Percentiles rank a stretch among this genome's conserved stretches.
Evolutionary conservation across 441 rosid species (phyloP).

Genomic region (Gossypium davidsonii): DNA sequence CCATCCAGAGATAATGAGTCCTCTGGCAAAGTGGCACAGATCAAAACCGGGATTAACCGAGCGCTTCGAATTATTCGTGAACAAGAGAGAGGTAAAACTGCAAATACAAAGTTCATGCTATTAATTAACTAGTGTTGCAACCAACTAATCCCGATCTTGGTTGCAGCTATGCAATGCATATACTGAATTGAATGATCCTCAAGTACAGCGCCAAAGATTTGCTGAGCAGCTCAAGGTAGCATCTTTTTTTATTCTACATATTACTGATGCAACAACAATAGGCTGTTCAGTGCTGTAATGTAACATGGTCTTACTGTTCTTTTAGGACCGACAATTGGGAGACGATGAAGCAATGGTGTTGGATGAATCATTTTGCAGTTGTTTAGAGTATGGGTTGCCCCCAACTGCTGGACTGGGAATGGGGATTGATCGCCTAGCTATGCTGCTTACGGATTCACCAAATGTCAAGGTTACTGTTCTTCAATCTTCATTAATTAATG

Average conservation of each 20-base stretch:
- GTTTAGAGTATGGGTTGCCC: constrained; percentile 80
- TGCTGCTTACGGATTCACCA: constrained; percentile 78
- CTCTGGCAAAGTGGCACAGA: constrained; percentile 86
- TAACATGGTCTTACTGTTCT: background rate
- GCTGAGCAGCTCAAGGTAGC: constrained; percentile 77
- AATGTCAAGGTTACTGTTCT: constrained; percentile 57
- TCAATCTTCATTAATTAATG: background rate
- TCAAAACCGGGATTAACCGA: constrained; percentile 56
- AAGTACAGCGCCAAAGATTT: constrained; percentile 72
- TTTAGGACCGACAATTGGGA: constrained; percentile 61
- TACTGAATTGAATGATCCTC: constrained; percentile 80
- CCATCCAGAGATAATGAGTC: constrained; percentile 93
- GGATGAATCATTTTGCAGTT: constrained; percentile 69
- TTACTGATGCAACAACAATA: background rate
- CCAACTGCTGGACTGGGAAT: constrained; percentile 92
- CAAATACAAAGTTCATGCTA: constrained; percentile 3
- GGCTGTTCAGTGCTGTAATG: too few relatives aligned
- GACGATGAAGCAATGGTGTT: constrained; percentile 89
- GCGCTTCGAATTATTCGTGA: constrained; percentile 73
- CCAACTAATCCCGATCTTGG: background rate
- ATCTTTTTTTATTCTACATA: background rate
- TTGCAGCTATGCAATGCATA: constrained; percentile 75
- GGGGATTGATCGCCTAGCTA: constrained; percentile 75
- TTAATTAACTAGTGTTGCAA: background rate
- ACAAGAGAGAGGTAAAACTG: constrained; percentile 63